These are phyloP conservation scores for Inonotus obliquus DNA, from an alignment of 1,284 basidiomycete genomes.

Conservation along the genomic window DNA sequence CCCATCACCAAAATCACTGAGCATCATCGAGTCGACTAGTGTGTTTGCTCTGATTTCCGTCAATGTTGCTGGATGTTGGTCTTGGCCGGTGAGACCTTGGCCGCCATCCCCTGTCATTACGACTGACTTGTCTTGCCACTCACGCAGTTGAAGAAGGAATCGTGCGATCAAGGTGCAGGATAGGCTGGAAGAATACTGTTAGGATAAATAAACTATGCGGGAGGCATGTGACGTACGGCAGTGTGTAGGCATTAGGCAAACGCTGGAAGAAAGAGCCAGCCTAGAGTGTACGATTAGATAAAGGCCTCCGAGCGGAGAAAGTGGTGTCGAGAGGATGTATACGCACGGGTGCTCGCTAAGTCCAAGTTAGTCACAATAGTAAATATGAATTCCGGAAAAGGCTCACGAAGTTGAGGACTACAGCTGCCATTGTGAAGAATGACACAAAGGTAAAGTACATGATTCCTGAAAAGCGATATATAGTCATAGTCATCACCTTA, in stretches of 20 bases:
- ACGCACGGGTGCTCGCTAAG: constrained; percentile 1
- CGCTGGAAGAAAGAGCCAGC: constrained; percentile 4
- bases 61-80: background rate
- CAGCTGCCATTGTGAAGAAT: background rate
- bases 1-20: constrained; percentile 1
- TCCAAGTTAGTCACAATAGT: background rate
- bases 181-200: background rate
- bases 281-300: background rate
- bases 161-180: background rate
- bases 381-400: background rate
- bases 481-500: background rate
- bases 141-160: constrained; percentile 1
- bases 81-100: background rate
- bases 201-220: background rate
- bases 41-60: background rate
- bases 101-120: background rate
- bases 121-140: background rate
- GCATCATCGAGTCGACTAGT: background rate
- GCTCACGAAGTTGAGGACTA: constrained; percentile 1
- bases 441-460: background rate
- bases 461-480: background rate
- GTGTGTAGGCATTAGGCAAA: constrained; percentile 1
- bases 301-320: background rate
- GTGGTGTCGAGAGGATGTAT: background rate
- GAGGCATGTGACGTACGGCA: background rate